Percentiles rank a stretch among this genome's conserved stretches.
These are phyloP conservation scores for Pseudogymnoascus sp. DNA, from an alignment of 2,329 filamentous ascomycete genomes.

Conservation along the genomic window DNA sequence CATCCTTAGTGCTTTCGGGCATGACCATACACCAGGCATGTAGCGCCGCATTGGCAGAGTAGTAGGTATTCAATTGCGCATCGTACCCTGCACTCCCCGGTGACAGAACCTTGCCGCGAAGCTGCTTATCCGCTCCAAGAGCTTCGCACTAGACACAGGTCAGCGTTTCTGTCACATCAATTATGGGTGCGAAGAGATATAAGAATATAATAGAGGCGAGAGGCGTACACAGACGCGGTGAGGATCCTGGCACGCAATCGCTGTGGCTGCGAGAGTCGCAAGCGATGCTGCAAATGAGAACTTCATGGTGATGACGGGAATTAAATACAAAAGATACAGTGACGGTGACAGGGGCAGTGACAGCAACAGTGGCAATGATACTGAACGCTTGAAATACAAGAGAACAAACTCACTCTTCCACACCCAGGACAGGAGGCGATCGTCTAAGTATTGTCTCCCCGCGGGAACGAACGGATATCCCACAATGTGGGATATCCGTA, in stretches of 20 bases:
- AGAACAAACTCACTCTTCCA: not conserved
- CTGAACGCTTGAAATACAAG: not conserved
- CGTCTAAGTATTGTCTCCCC: not conserved
- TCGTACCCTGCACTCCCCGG: slow-evolving; percentile 24
- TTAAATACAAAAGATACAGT: not conserved
- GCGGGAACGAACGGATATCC: too few species aligned
- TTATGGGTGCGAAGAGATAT: not conserved
- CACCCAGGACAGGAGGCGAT: not conserved
- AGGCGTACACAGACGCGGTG: slow-evolving; percentile 2
- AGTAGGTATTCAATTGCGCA: slow-evolving; percentile 29
- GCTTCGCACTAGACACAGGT: slow-evolving; percentile 22
- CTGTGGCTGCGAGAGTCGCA: slow-evolving; percentile 3
- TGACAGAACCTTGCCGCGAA: slow-evolving; percentile 26
- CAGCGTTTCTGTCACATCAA: slow-evolving; percentile 6
- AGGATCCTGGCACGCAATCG: not conserved
- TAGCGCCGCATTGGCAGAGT: slow-evolving; percentile 30
- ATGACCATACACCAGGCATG: slow-evolving; percentile 31
- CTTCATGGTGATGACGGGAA: not conserved
- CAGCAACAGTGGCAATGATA: not conserved
- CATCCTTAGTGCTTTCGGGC: slow-evolving; percentile 29
- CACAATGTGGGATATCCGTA: too few species aligned
- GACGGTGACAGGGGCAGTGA: not conserved
- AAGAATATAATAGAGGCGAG: not conserved
- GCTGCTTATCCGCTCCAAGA: slow-evolving; percentile 18
- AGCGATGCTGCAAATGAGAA: not conserved